Percentiles rank a stretch among this genome's conserved stretches.
Conservation (phyloP, 2,329 filamentous ascomycete genomes). For the Trichoderma simmonsii region DNA sequence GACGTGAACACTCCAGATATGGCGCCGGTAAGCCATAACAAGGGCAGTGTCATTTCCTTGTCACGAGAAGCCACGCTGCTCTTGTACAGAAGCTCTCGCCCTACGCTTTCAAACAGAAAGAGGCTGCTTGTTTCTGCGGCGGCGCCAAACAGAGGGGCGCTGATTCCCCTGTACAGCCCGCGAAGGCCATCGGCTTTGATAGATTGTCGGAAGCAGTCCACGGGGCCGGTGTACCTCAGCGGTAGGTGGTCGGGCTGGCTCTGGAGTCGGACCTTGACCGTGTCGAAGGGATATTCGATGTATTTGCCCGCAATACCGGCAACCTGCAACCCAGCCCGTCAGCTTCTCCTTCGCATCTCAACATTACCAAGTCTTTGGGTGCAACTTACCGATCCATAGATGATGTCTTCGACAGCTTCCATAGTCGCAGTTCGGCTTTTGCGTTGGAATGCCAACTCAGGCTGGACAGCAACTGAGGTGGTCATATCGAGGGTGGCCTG, state of each 20-base stretch:
- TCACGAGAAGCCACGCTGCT: slow-evolving; percentile 48
- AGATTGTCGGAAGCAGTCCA: slow-evolving; percentile 92
- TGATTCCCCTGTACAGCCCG: slow-evolving; percentile 88
- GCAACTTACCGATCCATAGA: slow-evolving; percentile 77
- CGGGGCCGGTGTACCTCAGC: slow-evolving; percentile 75
- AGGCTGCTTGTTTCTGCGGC: slow-evolving; percentile 89
- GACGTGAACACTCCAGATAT: slow-evolving; percentile 87
- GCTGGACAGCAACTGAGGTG: slow-evolving; percentile 19
- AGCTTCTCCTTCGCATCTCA: not conserved
- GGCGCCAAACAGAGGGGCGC: slow-evolving; percentile 83
- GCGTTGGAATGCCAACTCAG: slow-evolving; percentile 31
- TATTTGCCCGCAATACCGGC: slow-evolving; percentile 91
- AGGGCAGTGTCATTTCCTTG: slow-evolving; percentile 67
- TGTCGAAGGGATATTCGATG: slow-evolving; percentile 98
- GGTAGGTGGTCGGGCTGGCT: slow-evolving; percentile 87
- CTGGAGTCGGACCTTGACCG: slow-evolving; percentile 93
- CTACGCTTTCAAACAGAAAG: slow-evolving; percentile 83
- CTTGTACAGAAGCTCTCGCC: slow-evolving; percentile 63
- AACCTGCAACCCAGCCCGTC: slow-evolving; percentile 43
- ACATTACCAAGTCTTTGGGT: too few relatives aligned
- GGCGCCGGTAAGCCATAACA: slow-evolving; percentile 76
- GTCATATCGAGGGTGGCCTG: slow-evolving; percentile 19
- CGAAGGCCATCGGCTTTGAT: slow-evolving; percentile 73
- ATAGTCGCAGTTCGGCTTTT: slow-evolving; percentile 40
- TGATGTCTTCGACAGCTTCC: slow-evolving; percentile 79